Evolutionary conservation across 345 rosid genomes (phyloP), one percentile per base, ranked within the genome.

Genomic region (Populus ilicifolia): DNA sequence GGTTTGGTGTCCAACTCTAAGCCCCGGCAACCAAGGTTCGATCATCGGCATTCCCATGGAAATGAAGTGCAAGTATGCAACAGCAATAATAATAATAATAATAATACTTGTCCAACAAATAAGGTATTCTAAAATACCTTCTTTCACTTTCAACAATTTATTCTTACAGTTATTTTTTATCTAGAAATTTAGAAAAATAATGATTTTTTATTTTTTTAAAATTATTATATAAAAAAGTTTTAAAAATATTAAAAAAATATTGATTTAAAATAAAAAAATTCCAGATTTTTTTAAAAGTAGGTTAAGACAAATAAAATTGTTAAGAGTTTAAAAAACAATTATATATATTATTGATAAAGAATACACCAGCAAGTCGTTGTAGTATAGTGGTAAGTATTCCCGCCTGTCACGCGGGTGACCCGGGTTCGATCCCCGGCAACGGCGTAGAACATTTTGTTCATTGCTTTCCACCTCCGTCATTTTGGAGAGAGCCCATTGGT

Each of bases 371-470:
- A 52, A 35, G 94, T 90, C 86, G 92, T 89, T 91, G 94, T 91
- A 93, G 91, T 91, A 91, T 93, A 88, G 93, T 93, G 96, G 94
- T 91, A 4, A 88, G 94, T 88, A 88, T 90, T 88, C 88, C 91
- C 87, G 91, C 89, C 94, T 88, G 93, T 90, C 97, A 89, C 95
- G 88, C 91, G 93, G 92, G 92, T 78, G 94, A 88, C 94, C 94
- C 90, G 95, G 90, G 95, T 90, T 90, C 94, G 97, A 92, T 90
- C 91, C 88, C 93, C 92, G 90, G 94, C 92, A 90, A 82, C 89
- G 80, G 74, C 68, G 75, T 5, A 3, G 2, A 10, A 2, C 0
- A 0, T 41, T 41, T 41, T 41, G 44, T 10, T 10, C 13, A 0
- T 33, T 33, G 36, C 1, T 33, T 33, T 33, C 5, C 36, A 33